Percentiles rank a stretch among this genome's conserved stretches.
Conservation (phyloP, 2,329 filamentous ascomycete species). For the Hymenoscyphus linearis region DNA sequence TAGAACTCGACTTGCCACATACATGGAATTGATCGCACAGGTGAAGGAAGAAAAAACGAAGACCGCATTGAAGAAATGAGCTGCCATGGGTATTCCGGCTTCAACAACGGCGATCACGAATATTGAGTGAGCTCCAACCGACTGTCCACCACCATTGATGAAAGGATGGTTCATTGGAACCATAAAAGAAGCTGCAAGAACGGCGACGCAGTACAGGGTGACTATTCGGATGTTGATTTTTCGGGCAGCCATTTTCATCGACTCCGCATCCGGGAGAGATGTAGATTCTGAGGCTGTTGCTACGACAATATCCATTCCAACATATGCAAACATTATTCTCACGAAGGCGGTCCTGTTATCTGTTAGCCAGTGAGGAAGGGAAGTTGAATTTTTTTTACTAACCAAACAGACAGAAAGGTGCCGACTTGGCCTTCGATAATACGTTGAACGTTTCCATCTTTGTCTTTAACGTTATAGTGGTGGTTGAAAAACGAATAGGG, state of each 20-base stretch:
- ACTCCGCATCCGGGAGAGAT: conserved; percentile 34
- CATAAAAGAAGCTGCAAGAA: conserved; percentile 31
- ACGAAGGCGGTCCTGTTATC: conserved; percentile 33
- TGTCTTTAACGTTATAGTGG: conserved; percentile 31
- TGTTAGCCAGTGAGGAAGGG: neutral
- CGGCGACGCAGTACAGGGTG: conserved; percentile 26
- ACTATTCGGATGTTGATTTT: conserved; percentile 37
- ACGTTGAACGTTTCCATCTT: conserved; percentile 27
- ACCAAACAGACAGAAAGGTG: conserved; percentile 37
- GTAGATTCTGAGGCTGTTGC: conserved; percentile 36
- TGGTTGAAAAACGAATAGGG: conserved; percentile 38
- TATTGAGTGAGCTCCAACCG: conserved; percentile 33
- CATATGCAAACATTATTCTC: conserved; percentile 35
- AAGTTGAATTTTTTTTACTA: conserved; percentile 9
- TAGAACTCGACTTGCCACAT: conserved; percentile 35
- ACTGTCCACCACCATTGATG: conserved; percentile 36
- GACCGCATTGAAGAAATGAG: conserved; percentile 37
- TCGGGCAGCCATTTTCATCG: conserved; percentile 38
- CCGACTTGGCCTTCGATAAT: conserved; percentile 33
- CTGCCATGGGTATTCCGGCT: conserved; percentile 33
- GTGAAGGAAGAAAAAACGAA: conserved; percentile 37
- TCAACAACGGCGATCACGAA: conserved; percentile 37
- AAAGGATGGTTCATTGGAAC: conserved; percentile 37
- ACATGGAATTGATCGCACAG: conserved; percentile 36
- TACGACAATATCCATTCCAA: conserved; percentile 37